Evolutionary conservation across 345 rosid species (phyloP).

Genomic region (Barbarea vulgaris): DNA sequence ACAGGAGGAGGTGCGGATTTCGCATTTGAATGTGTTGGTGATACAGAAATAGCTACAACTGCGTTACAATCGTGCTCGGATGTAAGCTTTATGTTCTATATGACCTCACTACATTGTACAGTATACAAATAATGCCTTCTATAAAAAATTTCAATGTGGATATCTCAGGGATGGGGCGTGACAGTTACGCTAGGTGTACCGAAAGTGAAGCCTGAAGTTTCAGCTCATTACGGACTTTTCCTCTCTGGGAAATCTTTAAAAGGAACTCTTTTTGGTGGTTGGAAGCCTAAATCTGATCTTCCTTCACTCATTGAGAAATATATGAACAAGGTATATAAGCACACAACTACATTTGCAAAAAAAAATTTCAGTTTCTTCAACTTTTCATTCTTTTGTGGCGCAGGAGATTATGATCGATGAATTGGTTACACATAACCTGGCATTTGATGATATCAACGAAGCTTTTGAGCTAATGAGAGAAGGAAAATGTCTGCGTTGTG

Average conservation of each 20-base stretch:
- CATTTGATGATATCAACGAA: constrained; percentile 69
- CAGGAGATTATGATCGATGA: constrained; percentile 84
- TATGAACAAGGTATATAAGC: constrained; percentile 60
- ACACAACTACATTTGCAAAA: neutral
- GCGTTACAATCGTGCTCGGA: constrained; percentile 90
- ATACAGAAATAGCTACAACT: constrained; percentile 66
- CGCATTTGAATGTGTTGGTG: constrained; percentile 87
- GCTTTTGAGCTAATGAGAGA: constrained; percentile 83
- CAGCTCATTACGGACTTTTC: constrained; percentile 75
- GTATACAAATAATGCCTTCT: neutral
- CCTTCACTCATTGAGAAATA: constrained; percentile 78
- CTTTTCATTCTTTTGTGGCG: neutral
- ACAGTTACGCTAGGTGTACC: constrained; percentile 94
- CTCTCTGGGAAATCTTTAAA: constrained; percentile 74
- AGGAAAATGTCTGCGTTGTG: constrained; percentile 82
- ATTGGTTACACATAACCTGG: constrained; percentile 67
- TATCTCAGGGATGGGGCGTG: constrained; percentile 84
- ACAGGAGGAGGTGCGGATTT: constrained; percentile 90
- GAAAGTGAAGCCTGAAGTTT: constrained; percentile 70
- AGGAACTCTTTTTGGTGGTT: constrained; percentile 86
- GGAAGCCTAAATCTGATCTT: constrained; percentile 90
- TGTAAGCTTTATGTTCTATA: constrained; percentile 43
- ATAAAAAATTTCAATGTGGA: neutral
- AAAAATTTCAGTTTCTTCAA: neutral
- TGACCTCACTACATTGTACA: neutral